Percentiles rank a stretch among this genome's conserved stretches.
Conservation (phyloP, 192 early-diverging fungal species). For the Hyaloraphidium curvatum region DNA sequence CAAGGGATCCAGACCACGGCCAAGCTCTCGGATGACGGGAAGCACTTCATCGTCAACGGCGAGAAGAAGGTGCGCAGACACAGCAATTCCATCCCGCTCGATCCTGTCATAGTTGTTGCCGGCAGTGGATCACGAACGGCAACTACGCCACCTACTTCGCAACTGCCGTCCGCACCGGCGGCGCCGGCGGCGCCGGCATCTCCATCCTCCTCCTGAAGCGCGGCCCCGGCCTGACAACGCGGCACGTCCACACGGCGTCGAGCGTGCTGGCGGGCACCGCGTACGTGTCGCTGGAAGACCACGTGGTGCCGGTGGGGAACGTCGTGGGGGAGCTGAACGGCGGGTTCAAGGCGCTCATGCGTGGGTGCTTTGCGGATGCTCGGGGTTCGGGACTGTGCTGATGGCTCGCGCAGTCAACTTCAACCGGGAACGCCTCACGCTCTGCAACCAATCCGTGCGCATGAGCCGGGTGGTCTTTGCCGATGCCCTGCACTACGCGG, state of each 20-base stretch:
- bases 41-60: constrained; percentile 27
- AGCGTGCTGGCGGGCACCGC: constrained; percentile 17
- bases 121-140: constrained; percentile 29
- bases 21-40: constrained; percentile 39
- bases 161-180: constrained; percentile 56
- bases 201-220: constrained; percentile 48
- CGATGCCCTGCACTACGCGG: constrained; percentile 2
- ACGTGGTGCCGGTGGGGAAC: constrained; percentile 65
- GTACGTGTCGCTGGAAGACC: constrained; percentile 37
- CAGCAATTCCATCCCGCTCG: not conserved
- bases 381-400: too few relatives aligned
- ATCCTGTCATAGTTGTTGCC: not conserved
- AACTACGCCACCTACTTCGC: constrained; percentile 69
- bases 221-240: constrained; percentile 44
- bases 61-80: constrained; percentile 52
- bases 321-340: constrained; percentile 68
- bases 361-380: too few relatives aligned
- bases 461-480: too few relatives aligned
- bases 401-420: too few relatives aligned
- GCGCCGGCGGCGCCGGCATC: constrained; percentile 55
- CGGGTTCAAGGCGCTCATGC: constrained; percentile 44
- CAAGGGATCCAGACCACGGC: constrained; percentile 48
- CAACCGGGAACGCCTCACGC: constrained; percentile 61
- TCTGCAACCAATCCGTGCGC: too few relatives aligned
- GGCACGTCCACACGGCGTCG: constrained; percentile 61